Evolutionary conservation across 192 early-diverging fungal genomes (phyloP).

Genomic region (Obelidium mucronatum): DNA sequence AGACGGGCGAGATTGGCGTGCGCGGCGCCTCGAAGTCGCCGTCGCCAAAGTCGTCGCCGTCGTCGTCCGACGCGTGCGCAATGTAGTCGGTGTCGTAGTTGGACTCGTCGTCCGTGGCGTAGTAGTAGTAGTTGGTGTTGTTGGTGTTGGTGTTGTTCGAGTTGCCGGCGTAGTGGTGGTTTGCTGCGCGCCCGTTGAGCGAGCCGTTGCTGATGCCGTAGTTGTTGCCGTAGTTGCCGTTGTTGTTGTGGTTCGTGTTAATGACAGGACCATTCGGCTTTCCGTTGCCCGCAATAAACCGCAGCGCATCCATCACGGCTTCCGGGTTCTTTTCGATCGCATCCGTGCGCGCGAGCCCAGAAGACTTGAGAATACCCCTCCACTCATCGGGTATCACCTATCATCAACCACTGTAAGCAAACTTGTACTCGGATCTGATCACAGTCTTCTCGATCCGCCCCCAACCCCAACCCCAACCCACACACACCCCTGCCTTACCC

Average conservation of each 20-base stretch:
- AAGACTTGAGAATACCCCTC: slow-evolving; percentile 90
- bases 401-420: too few species aligned
- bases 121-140: not conserved
- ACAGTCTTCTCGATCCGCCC: too few species aligned
- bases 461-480: not conserved
- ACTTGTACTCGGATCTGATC: too few species aligned
- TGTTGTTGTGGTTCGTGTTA: not conserved
- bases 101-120: slow-evolving; percentile 1
- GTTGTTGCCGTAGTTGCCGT: not conserved
- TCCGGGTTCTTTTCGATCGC: slow-evolving; percentile 97
- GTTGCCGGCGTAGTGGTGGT: not conserved
- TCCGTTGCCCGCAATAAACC: slow-evolving; percentile 91
- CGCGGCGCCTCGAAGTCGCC: not conserved
- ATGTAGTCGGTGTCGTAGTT: slow-evolving; percentile 22
- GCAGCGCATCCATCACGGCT: slow-evolving; percentile 95
- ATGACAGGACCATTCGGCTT: not conserved
- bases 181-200: not conserved
- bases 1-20: too few species aligned
- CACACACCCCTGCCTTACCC: slow-evolving; percentile 13
- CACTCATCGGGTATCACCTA: slow-evolving; percentile 94
- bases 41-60: not conserved
- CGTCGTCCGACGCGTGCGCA: not conserved
- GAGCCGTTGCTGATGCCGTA: too few species aligned
- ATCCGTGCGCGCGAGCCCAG: slow-evolving; percentile 93
- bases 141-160: not conserved